A percentile compares a stretch with the other conserved stretches of the same genome.
These are phyloP conservation scores for Climacium dendroides DNA, from an alignment of 225 moss, liverwort and hornwort genomes.

Conservation along the genomic window DNA sequence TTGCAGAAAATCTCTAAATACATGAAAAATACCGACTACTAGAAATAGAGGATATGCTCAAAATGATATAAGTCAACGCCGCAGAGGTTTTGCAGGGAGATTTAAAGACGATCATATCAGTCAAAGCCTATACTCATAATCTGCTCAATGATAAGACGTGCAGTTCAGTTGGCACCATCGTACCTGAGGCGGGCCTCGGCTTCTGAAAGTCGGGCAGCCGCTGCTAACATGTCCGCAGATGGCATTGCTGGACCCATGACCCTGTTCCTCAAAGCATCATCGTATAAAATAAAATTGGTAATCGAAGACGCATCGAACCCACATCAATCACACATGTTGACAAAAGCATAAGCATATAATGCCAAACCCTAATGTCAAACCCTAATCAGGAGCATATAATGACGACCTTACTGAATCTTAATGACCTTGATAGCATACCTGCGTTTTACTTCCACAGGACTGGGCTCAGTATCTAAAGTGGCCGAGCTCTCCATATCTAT, in stretches of 20 bases:
- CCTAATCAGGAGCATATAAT: background rate
- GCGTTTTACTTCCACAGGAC: constrained; percentile 23
- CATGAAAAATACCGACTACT: background rate
- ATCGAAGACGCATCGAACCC: background rate
- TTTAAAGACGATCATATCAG: background rate
- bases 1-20: background rate
- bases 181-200: constrained; percentile 80
- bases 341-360: background rate
- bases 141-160: background rate
- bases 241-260: constrained; percentile 94
- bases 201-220: constrained; percentile 79
- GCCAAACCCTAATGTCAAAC: background rate
- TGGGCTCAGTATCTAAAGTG: background rate
- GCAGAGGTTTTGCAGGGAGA: background rate
- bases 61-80: background rate
- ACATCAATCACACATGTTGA: background rate
- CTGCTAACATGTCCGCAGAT: constrained; percentile 76
- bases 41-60: background rate
- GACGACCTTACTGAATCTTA: background rate
- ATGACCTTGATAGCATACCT: constrained; percentile 10
- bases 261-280: constrained; percentile 17
- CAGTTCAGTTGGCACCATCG: background rate
- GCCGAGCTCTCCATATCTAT: background rate
- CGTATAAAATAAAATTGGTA: background rate
- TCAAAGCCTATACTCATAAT: background rate